Evolutionary conservation across 768 basidiomycete genomes (phyloP), one percentile per base, ranked within the genome.

Genomic region (Chalciporus chontae): DNA sequence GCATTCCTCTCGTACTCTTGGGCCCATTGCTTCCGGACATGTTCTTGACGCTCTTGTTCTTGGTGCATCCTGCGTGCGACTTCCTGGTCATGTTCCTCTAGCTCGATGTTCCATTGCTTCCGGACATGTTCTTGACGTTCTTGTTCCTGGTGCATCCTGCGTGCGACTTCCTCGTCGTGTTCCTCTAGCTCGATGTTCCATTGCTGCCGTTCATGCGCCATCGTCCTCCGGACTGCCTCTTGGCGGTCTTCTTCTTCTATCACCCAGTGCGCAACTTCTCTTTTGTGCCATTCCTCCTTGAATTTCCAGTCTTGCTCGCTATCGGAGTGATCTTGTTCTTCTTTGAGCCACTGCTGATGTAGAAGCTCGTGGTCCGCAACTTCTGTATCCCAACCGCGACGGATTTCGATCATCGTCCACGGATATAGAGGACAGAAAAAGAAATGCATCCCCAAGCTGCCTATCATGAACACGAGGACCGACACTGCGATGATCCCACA

Each of bases 361-460:
- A 26, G 1, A n/a, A 48, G 3, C 0, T 29, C 17, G 6, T 60
- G 43, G 1, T 39, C n/a, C 6, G n/a, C 37, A 1, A 8, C 46
- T 18, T 46, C 58, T 3, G 29, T 48, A 19, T 46, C 34, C 58
- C 58, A 59, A 8, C 13, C 43, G 6, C 19, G 54, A n/a, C 58
- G 51, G 17, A 56, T 38, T 18, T 18, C 15, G 3, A 14, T 5
- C 58, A 50, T 60, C 3, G 40, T 23, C 13, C 8, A 45, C 3
- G 58, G 54, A 18, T 53, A 60, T 18, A 53, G 11, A 1, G 58
- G 54, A 18, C 53, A 59, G 37, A 43, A 36, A 14, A 0, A 2
- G 24, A 56, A 43, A 38, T 59, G 58, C 34, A 50, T 8, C 40
- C 0, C 15, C 23, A 54, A 18, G 18, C 31, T 37, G 43, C 37